Evolutionary conservation across 2,329 filamentous ascomycete species (phyloP).

Genomic region (Penicillium sp.): DNA sequence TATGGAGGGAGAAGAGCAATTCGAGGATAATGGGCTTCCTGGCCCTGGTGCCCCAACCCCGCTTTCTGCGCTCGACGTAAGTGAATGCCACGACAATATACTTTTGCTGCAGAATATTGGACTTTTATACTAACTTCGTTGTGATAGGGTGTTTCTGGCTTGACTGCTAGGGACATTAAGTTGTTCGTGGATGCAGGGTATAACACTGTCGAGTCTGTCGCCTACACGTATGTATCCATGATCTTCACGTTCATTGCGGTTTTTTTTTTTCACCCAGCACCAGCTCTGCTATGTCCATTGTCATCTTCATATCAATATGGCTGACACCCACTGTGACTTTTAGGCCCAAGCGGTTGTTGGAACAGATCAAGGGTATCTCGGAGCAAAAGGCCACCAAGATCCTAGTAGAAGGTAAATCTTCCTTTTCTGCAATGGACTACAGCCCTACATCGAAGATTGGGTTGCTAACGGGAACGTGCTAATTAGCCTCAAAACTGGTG

Average conservation of each 20-base stretch:
- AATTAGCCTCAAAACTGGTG: conserved; percentile 83
- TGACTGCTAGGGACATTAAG: conserved; percentile 95
- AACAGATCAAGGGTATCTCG: conserved; percentile 97
- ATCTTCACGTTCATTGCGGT: neutral
- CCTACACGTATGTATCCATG: conserved; percentile 69
- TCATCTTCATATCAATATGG: neutral
- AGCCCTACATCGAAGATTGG: neutral
- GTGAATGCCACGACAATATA: conserved; percentile 22
- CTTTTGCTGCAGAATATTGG: neutral
- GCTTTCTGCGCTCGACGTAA: conserved; percentile 79
- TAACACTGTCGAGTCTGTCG: conserved; percentile 93
- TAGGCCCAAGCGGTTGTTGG: conserved; percentile 70
- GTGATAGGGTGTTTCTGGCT: conserved; percentile 74
- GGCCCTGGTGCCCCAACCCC: conserved; percentile 94
- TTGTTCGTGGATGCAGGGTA: conserved; percentile 87
- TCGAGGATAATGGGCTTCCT: conserved; percentile 71
- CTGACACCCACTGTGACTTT: conserved; percentile 3
- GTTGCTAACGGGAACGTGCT: conserved; percentile 13
- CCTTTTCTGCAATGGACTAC: neutral
- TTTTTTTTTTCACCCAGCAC: neutral
- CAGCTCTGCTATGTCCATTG: neutral
- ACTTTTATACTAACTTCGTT: conserved; percentile 10
- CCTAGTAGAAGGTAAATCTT: conserved; percentile 74
- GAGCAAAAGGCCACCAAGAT: conserved; percentile 95
- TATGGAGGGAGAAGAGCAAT: conserved; percentile 67